Evolutionary conservation across 108 stramenopile genomes (phyloP), one percentile per base, ranked within the genome.

Genomic region (Cylindrotheca closterium): DNA sequence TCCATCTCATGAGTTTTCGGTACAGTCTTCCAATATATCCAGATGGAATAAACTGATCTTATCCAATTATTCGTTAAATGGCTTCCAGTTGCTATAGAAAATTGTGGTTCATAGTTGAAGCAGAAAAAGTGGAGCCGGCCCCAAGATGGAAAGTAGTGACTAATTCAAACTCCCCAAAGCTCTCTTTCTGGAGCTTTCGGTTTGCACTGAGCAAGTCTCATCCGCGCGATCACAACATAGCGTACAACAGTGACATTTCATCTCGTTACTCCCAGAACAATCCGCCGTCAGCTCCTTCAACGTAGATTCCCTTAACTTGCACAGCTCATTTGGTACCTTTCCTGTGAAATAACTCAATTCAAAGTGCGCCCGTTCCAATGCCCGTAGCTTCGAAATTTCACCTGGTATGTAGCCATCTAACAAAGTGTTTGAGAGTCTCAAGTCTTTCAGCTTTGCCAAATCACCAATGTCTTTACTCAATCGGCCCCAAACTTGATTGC

Each of bases 401-500:
- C n/a, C 49, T 21, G 69, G 69, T 0, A 70, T 53, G 3, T 12
- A n/a, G 31, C 60, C 59, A 4, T 45, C 22, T 12, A 70, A 30
- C 2, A 15, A 18, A 18, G 27, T 45, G 15, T 25, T 26, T 12
- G 31, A 31, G 17, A 75, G 32, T 23, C 31, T 17, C 25, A 75
- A 30, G 5, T 24, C 18, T 37, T 55, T 37, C 48, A 75, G 28
- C 15, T 37, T 30, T 10, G 24, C 30, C 25, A 83, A 22, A 33
- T 65, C 65, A 12, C 65, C 67, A 28, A 80, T 51, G 15, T 71
- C 47, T 1, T 30, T 19, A 18, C 79, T 73, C 17, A 84, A 47
- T 0, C 29, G 27, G 2, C 70, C 83, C 4, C 70, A 65, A 22
- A 86, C 57, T 24, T 68, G 24, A 49, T 84, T 84, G 19, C 54